Evolutionary conservation across 1,139 yeast genomes (phyloP), one percentile per base, ranked within the genome.

Genomic region (Candida gigantensis): DNA sequence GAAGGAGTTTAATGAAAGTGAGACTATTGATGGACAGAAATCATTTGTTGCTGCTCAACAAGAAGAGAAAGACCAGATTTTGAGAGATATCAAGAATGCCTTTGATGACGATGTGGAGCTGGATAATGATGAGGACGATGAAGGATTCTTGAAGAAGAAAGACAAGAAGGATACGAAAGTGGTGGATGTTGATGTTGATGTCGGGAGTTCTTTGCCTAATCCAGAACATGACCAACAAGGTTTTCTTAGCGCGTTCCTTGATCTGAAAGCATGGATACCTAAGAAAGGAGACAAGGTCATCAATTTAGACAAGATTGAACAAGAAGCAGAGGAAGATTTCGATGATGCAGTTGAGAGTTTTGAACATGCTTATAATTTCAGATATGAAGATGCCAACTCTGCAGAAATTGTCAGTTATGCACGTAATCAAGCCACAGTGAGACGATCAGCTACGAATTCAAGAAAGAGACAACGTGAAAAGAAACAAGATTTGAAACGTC

Each of bases 351-450:
- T 84, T 3, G 98, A 94, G 49, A 70, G 79, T 50, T 89, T 88
- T 53, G 99, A 94, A 61, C 78, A 79, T 43, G 97, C 95, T 0
- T 92, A 90, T 65, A 94, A 94, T 54, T 90, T 90, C 72, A 77
- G 98, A 57, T 92, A 78, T 56, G 98, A 94, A 61, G 97, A 92
- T 52, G 88, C 95, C 10, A 81, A 80, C 47, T 77, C 96, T 7
- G 87, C 92, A 0, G 97, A 92, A 54, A 87, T 94, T 58, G 84
- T 89, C 21, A 83, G 96, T n/a, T 94, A 92, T 66, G 97, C 98
- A 4, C 88, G 99, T 74, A 85, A 76, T 46, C 96, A 89, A 58
- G 95, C 95, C 18, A 88, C 97, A 0, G 72, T 89, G 52, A 81
- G 98, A 65, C 77, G 98, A 57, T 79, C 83, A 15, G 81, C 80